phyloP scores from a whole-genome alignment of 129 eudicot genomes.

The Flaveria linearis region DNA sequence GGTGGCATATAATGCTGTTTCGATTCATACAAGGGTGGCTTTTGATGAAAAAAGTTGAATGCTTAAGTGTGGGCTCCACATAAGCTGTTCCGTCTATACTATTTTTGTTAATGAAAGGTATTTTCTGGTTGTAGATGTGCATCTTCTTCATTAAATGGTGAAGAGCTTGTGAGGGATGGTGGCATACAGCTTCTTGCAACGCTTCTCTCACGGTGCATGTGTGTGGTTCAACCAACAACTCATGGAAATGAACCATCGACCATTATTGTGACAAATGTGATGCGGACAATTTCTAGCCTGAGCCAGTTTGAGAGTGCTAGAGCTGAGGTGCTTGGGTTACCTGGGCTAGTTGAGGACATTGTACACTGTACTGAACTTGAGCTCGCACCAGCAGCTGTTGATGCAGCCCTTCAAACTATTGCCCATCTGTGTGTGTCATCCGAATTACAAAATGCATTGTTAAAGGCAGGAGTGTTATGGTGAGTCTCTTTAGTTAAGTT shows the following conservation, averaged over 20 bases:
- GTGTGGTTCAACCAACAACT: constrained; percentile 94
- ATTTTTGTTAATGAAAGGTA: background rate
- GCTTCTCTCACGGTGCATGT: constrained; percentile 94
- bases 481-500: constrained; percentile 27
- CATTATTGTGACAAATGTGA: constrained; percentile 74
- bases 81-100: background rate
- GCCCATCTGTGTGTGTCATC: constrained; percentile 89
- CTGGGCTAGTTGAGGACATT: constrained; percentile 84
- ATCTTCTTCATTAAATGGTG: constrained; percentile 92
- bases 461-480: constrained; percentile 95
- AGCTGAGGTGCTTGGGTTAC: constrained; percentile 64
- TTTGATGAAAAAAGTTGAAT: background rate
- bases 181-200: constrained; percentile 90
- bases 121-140: constrained; percentile 60
- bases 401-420: constrained; percentile 88
- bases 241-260: constrained; percentile 83
- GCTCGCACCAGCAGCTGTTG: constrained; percentile 83
- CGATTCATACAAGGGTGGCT: background rate
- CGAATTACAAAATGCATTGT: constrained; percentile 70
- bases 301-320: constrained; percentile 94
- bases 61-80: background rate
- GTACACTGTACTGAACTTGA: constrained; percentile 98
- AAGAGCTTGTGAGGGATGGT: constrained; percentile 98
- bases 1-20: background rate
- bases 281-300: constrained; percentile 79